Base-by-base conservation (phyloP, 148 eudicot genomes). In the Drosera capensis region DNA sequence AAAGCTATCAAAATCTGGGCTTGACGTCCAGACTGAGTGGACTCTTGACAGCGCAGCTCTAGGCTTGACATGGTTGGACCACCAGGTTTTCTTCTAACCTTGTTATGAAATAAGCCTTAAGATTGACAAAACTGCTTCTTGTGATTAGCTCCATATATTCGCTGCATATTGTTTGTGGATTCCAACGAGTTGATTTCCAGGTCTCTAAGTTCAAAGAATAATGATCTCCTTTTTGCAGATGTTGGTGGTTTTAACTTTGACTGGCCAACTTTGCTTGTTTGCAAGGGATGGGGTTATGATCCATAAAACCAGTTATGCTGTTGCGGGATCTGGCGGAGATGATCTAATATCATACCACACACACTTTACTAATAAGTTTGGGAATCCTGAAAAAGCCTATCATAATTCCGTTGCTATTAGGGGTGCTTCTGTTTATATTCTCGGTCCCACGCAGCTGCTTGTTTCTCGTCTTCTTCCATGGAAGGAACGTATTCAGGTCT, bases 381-480 rank as follows among this genome's bases (percentile, higher is more conserved):
- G 96, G 55, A 83, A 79, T 56, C 88, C 90, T 44, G 96, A 87
- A 75, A 87, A 82, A 77, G 80, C 96, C 55, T 68, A 74, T 67
- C 96, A 88, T 60, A 88, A 88, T 61, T 67, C 72, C 65, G 43
- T 88, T 49, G 76, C 83, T 51, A 71, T 88, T 19, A 72, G 94
- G 63, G 96, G 96, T 21, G 86, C 96, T 55, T 66, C 71, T 54
- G 62, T 79, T 38, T 88, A 88, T 61, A 60, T 88, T 51, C 86
- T 88, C 41, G 77, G 90, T 25, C 78, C 94, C 13, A 59, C 40
- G 51, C 90, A 74, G 68, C 80, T 83, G 57, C 59, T 71, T 52
- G 59, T 83, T 59, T 79, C 79, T 43, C 90, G 96, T 23, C 79
- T 88, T 64, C 92, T 88, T 47, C 68, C 84, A 36, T 88, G 96